These are phyloP conservation scores for Alnus glutinosa DNA, from an alignment of 306 rosid species.

Conservation along the genomic window DNA sequence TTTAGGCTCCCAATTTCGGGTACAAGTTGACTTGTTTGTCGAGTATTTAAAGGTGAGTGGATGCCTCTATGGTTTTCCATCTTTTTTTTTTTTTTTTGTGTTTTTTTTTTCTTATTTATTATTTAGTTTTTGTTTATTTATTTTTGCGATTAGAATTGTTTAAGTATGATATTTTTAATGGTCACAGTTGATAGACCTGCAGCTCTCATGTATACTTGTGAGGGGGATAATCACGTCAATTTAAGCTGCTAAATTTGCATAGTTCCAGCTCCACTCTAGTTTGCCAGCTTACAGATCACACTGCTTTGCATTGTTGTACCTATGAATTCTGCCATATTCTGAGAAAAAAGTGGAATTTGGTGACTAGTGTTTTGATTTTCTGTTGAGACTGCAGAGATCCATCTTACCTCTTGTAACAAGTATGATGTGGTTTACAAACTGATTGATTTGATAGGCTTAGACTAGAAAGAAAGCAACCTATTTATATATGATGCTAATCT, in stretches of 20 bases:
- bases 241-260: not conserved
- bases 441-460: constrained; percentile 3
- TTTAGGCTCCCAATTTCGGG: constrained; percentile 66
- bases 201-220: not conserved
- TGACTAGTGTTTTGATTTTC: not conserved
- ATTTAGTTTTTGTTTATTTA: not conserved
- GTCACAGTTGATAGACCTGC: not conserved
- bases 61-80: constrained; percentile 11
- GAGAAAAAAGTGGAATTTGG: not conserved
- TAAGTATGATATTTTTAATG: constrained; percentile 3
- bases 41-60: constrained; percentile 83
- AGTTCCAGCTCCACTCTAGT: not conserved
- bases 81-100: not conserved
- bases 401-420: not conserved
- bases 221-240: not conserved
- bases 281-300: not conserved
- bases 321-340: not conserved
- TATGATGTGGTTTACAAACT: not conserved
- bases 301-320: not conserved
- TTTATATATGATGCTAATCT: not conserved
- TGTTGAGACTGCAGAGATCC: not conserved
- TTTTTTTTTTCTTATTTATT: constrained; percentile 9
- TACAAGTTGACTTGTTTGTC: constrained; percentile 72
- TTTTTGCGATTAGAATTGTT: not conserved
- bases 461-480: not conserved